phyloP scores from a whole-genome alignment of 768 basidiomycete genomes.

The Boletus reticuloceps region DNA sequence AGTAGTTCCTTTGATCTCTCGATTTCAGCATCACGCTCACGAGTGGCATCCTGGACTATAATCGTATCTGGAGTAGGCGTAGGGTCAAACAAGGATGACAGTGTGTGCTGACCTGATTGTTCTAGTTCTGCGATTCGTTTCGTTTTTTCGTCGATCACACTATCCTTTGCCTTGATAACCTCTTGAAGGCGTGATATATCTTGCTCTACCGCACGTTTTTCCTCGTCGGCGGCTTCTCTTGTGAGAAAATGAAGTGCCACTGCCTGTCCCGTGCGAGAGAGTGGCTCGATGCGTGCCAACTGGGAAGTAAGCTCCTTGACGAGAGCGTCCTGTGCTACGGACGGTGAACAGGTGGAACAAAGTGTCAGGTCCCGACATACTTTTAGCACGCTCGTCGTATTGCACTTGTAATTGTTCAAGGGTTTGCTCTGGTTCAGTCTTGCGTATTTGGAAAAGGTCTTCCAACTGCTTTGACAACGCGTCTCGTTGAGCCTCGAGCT shows the following conservation, averaged over 20 bases:
- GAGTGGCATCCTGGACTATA: constrained; percentile 48
- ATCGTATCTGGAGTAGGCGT: not conserved
- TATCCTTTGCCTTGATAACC: constrained; percentile 42
- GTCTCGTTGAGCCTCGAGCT: constrained; percentile 42
- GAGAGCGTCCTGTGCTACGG: constrained; percentile 53
- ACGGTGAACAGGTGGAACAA: constrained; percentile 2
- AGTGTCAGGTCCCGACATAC: constrained; percentile 33
- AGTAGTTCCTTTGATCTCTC: constrained; percentile 47
- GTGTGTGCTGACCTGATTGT: constrained; percentile 41
- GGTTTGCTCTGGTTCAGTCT: constrained; percentile 63
- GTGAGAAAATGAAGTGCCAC: constrained; percentile 65
- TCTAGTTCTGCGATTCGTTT: constrained; percentile 46
- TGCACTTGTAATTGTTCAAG: constrained; percentile 47
- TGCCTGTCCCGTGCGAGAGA: constrained; percentile 47
- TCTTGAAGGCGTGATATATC: constrained; percentile 46
- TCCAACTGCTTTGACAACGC: constrained; percentile 54
- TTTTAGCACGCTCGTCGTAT: constrained; percentile 49
- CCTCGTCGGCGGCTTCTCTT: constrained; percentile 69
- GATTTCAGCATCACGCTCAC: constrained; percentile 64
- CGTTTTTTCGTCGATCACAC: constrained; percentile 42
- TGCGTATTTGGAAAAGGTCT: constrained; percentile 53
- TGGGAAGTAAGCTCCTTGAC: constrained; percentile 49
- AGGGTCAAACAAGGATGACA: not conserved
- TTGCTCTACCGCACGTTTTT: constrained; percentile 51
- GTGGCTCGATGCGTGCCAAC: constrained; percentile 52